Base-by-base conservation (phyloP, 2,329 filamentous ascomycete species). In the Trichoderma koningii region DNA sequence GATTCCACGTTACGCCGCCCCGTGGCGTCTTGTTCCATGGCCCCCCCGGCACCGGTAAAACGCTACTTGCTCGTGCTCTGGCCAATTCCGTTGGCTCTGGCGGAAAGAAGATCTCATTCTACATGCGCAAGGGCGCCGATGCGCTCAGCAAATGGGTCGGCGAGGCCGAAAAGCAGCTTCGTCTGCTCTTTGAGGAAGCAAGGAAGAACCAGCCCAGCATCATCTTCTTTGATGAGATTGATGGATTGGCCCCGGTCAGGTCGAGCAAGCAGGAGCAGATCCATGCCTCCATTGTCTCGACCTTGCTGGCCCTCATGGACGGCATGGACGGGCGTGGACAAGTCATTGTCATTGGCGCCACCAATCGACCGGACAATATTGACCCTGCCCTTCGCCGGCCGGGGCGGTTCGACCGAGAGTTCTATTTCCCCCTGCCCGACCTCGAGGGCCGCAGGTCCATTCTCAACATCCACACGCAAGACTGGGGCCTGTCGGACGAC, bases 181-280 rank as follows among this genome's bases (percentile, higher is more conserved):
- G 95, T 52, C 80, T 98, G 65, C 83, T 99, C 5, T 99, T 99
- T 69, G 95, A 98, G 72, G 95, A 99, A 77, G 95, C 95, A 17
- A 86, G 94, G 67, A 95, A 93, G 76, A 98, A 90, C 1, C 95
- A 99, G 73, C 95, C 95, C 0, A 98, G 94, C 76, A 99, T 99
- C 77, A 99, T 99, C 76, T 99, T 99, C 81, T 98, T 99, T 71
- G 95, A 99, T 75, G 95, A 99, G 76, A 99, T 99, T 70, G 95
- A 99, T 78, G 95, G 95, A 63, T 83, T 99, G 69, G 95, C 95
- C 3, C 96, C 95, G 59, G 95, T 98, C 41, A 87, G 95, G 71
- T 98, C 95, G 14, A 97, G 94, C 78, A 98, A 98, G 76, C 94
- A 98, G 78, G 95, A 99, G 75, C 95, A 99, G 78, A 98, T 98